Base-by-base conservation (phyloP, 2,329 filamentous ascomycete species). In the Rhynchosporium agropyri region DNA sequence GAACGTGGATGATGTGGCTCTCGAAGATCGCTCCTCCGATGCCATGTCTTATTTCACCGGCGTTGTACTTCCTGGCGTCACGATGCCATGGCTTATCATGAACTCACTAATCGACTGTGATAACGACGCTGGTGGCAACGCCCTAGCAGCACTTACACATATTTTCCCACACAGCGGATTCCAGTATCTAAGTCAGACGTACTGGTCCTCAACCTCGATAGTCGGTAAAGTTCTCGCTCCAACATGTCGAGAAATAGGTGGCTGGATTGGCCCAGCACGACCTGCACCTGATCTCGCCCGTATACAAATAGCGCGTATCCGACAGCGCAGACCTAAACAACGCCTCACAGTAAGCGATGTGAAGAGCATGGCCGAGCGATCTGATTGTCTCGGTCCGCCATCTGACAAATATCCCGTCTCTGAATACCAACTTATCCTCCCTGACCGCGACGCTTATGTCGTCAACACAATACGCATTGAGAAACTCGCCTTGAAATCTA, bases 11-110 rank as follows among this genome's bases (percentile, higher is more conserved):
- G 84, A 88, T 63, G 80, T 82, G 28, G 79, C 79, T 13, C 76
- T 90, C 58, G 80, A 89, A 65, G 77, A 81, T 46, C 77, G 87
- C 71, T 86, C 86, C 70, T 89, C 88, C 26, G 88, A 91, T 71
- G 84, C 89, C 15, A 88, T 91, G 84, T 89, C 89, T 6, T 92
- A 89, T 77, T 91, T 92, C 71, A 89, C 87, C 43, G 89, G 89
- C 3, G 81, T 92, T 13, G 83, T 92, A 42, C 77, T 92, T 3
- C 89, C 89, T 8, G 89, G 89, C 10, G 81, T 84, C 3, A 86
- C 84, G 0, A 84, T 90, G 51, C 88, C 89, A 2, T 92, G 89
- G 76, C 81, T 91, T 43, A 85, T 91, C 51, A 92, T 92, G 88
- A 92, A 91, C 73, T 84, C 89, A 3, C 80, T 92, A 49, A 86